Evolutionary conservation across 345 rosid genomes (phyloP), one percentile per base, ranked within the genome.

Genomic region (Citrus sinensis): DNA sequence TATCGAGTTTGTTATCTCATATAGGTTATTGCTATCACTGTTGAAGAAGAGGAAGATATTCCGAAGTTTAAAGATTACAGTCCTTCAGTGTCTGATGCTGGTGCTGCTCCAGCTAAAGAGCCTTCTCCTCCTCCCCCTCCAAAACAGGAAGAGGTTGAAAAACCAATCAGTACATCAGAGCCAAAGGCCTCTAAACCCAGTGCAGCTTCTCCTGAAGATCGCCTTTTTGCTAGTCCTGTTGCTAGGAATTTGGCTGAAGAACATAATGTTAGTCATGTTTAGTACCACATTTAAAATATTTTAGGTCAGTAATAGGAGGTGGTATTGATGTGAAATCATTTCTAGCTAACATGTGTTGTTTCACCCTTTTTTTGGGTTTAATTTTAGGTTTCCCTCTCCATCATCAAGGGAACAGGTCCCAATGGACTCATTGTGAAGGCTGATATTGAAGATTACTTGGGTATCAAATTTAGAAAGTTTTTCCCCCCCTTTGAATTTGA

Each of bases 231-330:
- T n/a, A 95, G 97, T 86, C 99, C 98, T 64, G 84, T 95, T 71
- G 99, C 99, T 19, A 88, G 89, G 86, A 95, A 88, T 81, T 69
- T 93, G 89, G 97, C 99, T 74, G 98, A 90, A 86, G 99, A 95
- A 58, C 82, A 89, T 70, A 91, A 83, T 78, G 98, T 93, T 76
- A 76, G 90, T 87, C 30, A 40, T 65, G 29, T 69, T 34, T 64
- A 56, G 32, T 77, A 8, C 29, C 34, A 49, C 11, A 67, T n/a
- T 51, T 34, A 59, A 11, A 34, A 61, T 6, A 37, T 4, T 61
- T 62, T 46, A 37, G 75, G 29, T 40, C 60, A 40, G 51, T 27
- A 13, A 13, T 51, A 32, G 22, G 51, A 58, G 61, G 49, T 25
- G 46, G 51, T 14, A 24, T 70, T 16, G n/a, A 58, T 66, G 42